Percentiles rank a stretch among this genome's conserved stretches.
phyloP scores from a whole-genome alignment of 768 basidiomycete species.

The Pilatotrama ljubarskyi region DNA sequence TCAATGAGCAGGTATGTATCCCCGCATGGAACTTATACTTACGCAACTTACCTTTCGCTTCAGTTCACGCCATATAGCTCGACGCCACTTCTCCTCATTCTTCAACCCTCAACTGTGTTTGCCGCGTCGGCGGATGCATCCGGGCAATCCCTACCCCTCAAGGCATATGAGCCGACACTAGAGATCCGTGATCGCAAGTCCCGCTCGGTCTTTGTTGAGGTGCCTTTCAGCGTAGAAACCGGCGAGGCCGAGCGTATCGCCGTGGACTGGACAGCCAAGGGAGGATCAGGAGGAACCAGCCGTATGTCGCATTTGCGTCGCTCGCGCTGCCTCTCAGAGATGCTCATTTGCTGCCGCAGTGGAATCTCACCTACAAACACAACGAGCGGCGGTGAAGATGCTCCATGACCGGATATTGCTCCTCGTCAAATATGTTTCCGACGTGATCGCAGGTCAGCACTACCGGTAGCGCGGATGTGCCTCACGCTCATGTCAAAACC shows the following conservation, averaged over 20 bases:
- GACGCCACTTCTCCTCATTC: conserved; percentile 83
- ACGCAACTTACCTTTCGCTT: neutral
- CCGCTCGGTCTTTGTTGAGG: conserved; percentile 81
- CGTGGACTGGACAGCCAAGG: conserved; percentile 91
- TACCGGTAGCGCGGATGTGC: neutral
- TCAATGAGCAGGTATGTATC: conserved; percentile 78
- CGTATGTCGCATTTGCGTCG: conserved; percentile 50
- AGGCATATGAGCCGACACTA: conserved; percentile 90
- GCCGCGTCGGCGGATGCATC: conserved; percentile 50
- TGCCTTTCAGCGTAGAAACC: conserved; percentile 87
- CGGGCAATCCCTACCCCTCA: conserved; percentile 80
- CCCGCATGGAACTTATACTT: neutral
- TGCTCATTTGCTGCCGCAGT: conserved; percentile 47
- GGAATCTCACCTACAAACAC: conserved; percentile 86
- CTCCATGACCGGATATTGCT: conserved; percentile 86
- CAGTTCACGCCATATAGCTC: conserved; percentile 87
- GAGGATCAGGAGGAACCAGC: conserved; percentile 79
- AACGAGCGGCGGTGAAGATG: conserved; percentile 96
- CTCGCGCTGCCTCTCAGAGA: neutral
- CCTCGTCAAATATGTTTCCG: conserved; percentile 83
- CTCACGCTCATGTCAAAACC: neutral
- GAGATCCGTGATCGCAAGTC: conserved; percentile 80
- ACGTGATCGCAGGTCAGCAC: conserved; percentile 69
- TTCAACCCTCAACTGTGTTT: conserved; percentile 52
- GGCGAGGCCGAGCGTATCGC: conserved; percentile 99